Conservation (phyloP, 176 grass and related monocot species). For the Musa troglodytarum region DNA sequence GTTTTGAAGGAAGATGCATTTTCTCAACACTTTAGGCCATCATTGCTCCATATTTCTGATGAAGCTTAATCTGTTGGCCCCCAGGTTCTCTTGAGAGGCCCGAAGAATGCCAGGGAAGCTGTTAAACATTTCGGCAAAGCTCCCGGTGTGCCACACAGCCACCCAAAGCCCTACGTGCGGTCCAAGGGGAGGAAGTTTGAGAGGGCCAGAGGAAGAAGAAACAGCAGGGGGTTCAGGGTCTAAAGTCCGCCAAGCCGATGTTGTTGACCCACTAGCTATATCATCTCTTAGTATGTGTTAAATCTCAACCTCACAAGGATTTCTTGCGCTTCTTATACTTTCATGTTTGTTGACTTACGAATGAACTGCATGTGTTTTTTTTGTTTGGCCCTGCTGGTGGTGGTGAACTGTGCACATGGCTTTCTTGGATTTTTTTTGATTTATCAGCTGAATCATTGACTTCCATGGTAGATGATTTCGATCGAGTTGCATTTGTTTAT, state of each 20-base stretch:
- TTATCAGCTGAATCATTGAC: too few relatives aligned
- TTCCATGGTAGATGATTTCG: too few relatives aligned
- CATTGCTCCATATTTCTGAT: neutral
- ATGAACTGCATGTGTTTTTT: too few relatives aligned
- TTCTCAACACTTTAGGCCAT: neutral
- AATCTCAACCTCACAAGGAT: too few relatives aligned
- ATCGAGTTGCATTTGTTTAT: too few relatives aligned
- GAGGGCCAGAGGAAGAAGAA: constrained; percentile 4
- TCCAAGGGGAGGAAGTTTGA: constrained; percentile 12
- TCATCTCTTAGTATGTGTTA: too few relatives aligned
- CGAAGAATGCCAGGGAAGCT: constrained; percentile 10
- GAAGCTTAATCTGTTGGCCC: neutral
- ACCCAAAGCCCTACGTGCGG: neutral
- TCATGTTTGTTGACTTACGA: too few relatives aligned
- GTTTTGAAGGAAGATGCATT: too few relatives aligned
- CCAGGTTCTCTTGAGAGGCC: constrained; percentile 13
- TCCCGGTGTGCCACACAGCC: constrained; percentile 5
- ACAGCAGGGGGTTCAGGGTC: constrained; percentile 11
- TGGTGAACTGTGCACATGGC: too few relatives aligned
- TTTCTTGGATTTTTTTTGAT: too few relatives aligned
- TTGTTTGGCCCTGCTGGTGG: too few relatives aligned
- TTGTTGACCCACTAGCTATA: neutral
- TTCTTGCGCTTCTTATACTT: too few relatives aligned
- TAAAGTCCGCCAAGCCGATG: neutral
- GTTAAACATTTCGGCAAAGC: constrained; percentile 10